Evolutionary conservation across 805 yeast species (phyloP).

Genomic region (Yarrowia bubula): DNA sequence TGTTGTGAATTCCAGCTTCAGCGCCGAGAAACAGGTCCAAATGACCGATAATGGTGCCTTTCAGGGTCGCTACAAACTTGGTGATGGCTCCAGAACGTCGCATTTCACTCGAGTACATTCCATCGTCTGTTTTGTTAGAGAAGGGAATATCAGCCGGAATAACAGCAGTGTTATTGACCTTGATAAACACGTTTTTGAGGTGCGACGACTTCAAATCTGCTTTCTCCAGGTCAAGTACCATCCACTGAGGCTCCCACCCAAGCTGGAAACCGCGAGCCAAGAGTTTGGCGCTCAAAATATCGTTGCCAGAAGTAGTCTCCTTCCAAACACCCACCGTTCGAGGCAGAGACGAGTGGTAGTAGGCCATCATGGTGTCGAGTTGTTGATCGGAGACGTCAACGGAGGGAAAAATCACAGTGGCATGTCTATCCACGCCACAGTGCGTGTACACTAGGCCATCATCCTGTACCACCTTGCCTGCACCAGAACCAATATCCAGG

Average conservation of each 20-base stretch:
- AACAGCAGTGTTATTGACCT: background rate
- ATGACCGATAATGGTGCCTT: background rate
- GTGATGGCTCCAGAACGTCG: background rate
- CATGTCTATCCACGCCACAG: conserved; percentile 5
- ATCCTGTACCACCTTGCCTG: background rate
- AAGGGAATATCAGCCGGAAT: background rate
- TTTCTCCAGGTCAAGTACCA: background rate
- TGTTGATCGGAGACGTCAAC: background rate
- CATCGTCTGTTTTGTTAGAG: background rate
- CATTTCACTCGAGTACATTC: background rate
- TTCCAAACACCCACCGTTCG: conserved; percentile 8
- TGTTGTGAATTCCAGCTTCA: conserved; percentile 7
- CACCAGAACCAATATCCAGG: too few species aligned
- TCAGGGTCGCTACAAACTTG: background rate
- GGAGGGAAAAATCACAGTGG: background rate
- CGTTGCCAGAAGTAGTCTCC: background rate
- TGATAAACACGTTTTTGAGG: background rate
- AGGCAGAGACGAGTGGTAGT: background rate
- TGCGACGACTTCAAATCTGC: background rate
- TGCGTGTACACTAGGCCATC: background rate
- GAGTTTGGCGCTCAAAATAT: background rate
- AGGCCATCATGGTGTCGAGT: conserved; percentile 14
- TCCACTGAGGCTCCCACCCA: conserved; percentile 17
- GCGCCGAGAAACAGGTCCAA: background rate
- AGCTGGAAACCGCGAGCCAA: background rate